Evolutionary conservation across 257 asterid species (phyloP), one percentile per base, ranked within the genome.

Genomic region (Ballota nigra): DNA sequence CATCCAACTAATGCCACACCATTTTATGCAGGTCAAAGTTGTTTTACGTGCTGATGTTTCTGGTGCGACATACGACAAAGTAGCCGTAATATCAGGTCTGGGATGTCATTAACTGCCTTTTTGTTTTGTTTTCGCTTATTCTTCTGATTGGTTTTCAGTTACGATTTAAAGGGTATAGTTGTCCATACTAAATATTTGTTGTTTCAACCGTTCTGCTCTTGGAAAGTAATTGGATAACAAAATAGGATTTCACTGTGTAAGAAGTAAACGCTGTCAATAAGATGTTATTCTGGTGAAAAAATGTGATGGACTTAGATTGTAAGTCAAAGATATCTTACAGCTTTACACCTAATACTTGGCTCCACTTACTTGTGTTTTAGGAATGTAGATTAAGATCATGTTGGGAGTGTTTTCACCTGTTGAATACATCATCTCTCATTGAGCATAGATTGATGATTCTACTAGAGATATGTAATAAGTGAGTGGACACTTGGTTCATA

Each of bases 31-130:
- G 99, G 89, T 91, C 63, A 94, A 94, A 87, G 97, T 94, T 80
- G 97, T 94, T 52, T 65, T 94, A 34, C 97, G 97, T 66, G 99
- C 96, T 78, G 99, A 94, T 85, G 89, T 91, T 63, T 79, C 90
- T 47, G 83, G 83, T 58, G 88, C 82, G 13, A 83, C 90, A 33
- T 86, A 85, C 62, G 92, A 89, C 84, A 94, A 91, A 84, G 99
- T 94, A 71, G 95, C 97, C 6, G 83, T 94, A 13, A 85, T 94
- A 83, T 94, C 99, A 88, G 99, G 99, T 91, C 22, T 8, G 75
- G 22, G 43, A 70, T 62, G 31, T 56, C 28, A 53, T 61, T 63
- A 15, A 75, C 61, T 73, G 55, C 41, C 31, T 22, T 69, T 47
- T 34, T 36, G 10, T 1, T 36, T 75, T 63, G 45, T 71, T 41